Base-by-base conservation (phyloP, 2,329 filamentous ascomycete species). In the Xylaria sp. region DNA sequence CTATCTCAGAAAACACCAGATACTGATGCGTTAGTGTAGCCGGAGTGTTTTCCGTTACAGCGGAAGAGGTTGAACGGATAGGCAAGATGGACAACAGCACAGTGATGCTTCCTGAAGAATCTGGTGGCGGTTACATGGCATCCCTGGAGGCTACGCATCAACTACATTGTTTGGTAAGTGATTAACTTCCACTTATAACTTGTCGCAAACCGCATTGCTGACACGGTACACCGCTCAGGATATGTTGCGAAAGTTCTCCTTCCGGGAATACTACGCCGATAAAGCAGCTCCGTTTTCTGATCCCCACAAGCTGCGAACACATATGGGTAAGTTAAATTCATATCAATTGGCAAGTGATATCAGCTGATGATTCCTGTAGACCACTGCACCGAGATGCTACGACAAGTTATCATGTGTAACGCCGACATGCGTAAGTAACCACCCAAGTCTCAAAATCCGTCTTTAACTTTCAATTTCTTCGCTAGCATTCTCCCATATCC, bases 141-240 rank as follows among this genome's bases (percentile, higher is more conserved):
- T 71, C 67, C 9, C 46, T 71, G 8, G 48, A 66, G 36, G 65
- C 66, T 52, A 57, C 62, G 13, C 69, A 68, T 43, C 66, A 71
- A 18, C 33, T 71, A 3, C 68, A 66, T 43, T 68, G 68, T 33
- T 3, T 68, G 25, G 61, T 68, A 68, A 2, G 49, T 68, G 20
- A 55, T 31, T n/a, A 63, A 36, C n/a, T 41, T 59, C n/a, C 49
- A 39, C 36, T 12, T 33, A n/a, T 59, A 7, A 3, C 15, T 60
- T 7, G n/a, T 48, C 6, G 2, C 20, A 49, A n/a, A 56, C 28
- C n/a, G n/a, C 7, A 31, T 31, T 25, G 8, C 36, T 63, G 48
- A 52, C 25, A 6, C 28, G 49, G 9, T 25, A 7, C 12, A 56
- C 2, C 4, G 2, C n/a, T 12, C 28, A 63, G 61, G 49, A 63